Base-by-base conservation (phyloP, 192 early-diverging fungal species). In the Endogone sp. region DNA sequence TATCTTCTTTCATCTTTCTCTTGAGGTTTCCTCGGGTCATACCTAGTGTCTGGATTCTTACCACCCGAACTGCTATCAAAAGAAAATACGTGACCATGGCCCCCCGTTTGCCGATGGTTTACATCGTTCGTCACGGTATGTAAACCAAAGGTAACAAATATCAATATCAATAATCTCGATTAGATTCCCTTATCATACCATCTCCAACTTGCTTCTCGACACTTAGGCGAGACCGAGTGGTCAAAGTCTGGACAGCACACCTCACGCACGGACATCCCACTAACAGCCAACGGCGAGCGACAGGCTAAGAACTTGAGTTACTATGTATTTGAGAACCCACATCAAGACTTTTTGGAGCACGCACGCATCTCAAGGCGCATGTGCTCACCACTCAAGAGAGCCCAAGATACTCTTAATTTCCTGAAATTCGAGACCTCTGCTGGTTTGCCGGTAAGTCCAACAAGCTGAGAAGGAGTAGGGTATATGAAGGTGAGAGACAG, bases 171-270 rank as follows among this genome's bases (percentile, higher is more conserved):
- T n/a, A n/a, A n/a, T n/a, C n/a, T n/a, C n/a, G n/a, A n/a, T n/a
- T n/a, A n/a, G n/a, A n/a, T n/a, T n/a, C n/a, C n/a, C n/a, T n/a
- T n/a, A n/a, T n/a, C n/a, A n/a, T n/a, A n/a, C n/a, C n/a, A n/a
- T n/a, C n/a, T n/a, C n/a, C n/a, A n/a, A n/a, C n/a, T n/a, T n/a
- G n/a, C n/a, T n/a, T n/a, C n/a, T n/a, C n/a, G n/a, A n/a, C n/a
- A n/a, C n/a, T n/a, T n/a, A 71, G 69, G 69, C n/a, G 69, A 71
- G 57, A 81, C 80, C 21, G 80, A 81, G 58, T 81, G 80, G 80
- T 75, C 76, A 58, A 77, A 75, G 63, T 71, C 68, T n/a, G 80
- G 76, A 1, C 72, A 71, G n/a, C 76, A 81, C 63, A 81, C 80
- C 11, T 73, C 73, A 0, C 59, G 59, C 13, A 81, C 76, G 1